Evolutionary conservation across 768 basidiomycete species (phyloP), one percentile per base, ranked within the genome.

Genomic region (Dentipellis sp.): DNA sequence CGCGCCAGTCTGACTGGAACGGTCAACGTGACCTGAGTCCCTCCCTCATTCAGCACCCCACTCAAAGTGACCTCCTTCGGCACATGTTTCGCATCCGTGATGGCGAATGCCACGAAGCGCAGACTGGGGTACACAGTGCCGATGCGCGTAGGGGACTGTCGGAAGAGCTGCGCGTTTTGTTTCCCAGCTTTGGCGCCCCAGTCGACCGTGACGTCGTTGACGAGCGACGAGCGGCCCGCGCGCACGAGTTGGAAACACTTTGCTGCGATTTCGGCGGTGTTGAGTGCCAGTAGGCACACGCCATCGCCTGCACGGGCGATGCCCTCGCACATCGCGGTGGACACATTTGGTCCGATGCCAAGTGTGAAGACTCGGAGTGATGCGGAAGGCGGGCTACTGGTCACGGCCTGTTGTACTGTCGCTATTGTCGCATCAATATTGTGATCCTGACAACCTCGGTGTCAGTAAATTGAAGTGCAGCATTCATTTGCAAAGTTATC

Each of bases 251-350:
- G 67, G 1, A 77, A 70, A 51, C 77, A 78, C 62, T 82, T 82
- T 4, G 65, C 74, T 3, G 70, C 56, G 16, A 84, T 79, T 17
- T 70, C 69, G 53, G 80, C 79, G 10, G 72, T 65, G 3, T 72
- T 64, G 7, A 70, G 64, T 4, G 82, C 78, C 55, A 78, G 76
- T 0, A 80, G 66, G 51, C 65, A 75, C 23, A 71, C 68, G 14
- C 84, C 84, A 10, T 77, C 72, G 1, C 84, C 84, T 1, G 71
- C 71, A 16, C 69, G 65, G 0, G 84, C 82, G n/a, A 86, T 76
- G 3, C 74, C 66, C 58, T 79, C 73, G 60, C 79, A 80, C 60
- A 78, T 71, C 0, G 72, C 77, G 3, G 72, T 78, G 3, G 82
- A 82, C 2, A 77, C 74, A 0, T 58, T 60, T 21, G 68, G 51